These are phyloP conservation scores for Fusarium dlaminii DNA, from an alignment of 2,329 filamentous ascomycete species.

Conservation along the genomic window DNA sequence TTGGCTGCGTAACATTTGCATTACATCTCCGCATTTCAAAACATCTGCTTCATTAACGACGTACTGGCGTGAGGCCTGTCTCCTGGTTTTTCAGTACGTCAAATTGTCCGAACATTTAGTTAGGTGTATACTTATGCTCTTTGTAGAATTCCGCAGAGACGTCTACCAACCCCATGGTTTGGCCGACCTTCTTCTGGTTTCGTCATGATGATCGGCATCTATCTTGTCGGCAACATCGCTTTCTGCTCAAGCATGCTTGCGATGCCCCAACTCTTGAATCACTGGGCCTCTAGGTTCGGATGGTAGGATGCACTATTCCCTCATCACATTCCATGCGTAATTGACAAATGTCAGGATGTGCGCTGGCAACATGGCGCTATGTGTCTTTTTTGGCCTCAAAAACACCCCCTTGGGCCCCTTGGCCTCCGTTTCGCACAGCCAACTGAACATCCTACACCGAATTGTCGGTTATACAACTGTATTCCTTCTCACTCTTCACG, in stretches of 20 bases:
- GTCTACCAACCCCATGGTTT: neutral
- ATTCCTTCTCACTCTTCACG: slow-evolving; percentile 50
- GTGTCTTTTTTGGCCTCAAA: slow-evolving; percentile 57
- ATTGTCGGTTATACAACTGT: slow-evolving; percentile 56
- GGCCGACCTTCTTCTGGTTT: neutral
- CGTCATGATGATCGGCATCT: neutral
- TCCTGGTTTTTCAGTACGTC: neutral
- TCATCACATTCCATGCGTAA: fast-evolving
- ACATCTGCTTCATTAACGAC: fast-evolving
- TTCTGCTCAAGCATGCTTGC: neutral
- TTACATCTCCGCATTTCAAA: neutral
- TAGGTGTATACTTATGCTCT: fast-evolving
- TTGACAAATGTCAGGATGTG: slow-evolving; percentile 52
- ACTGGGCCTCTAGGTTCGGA: slow-evolving; percentile 33
- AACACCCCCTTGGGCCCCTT: slow-evolving; percentile 57
- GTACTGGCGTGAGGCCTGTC: neutral
- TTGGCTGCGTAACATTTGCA: neutral
- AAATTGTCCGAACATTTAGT: fast-evolving
- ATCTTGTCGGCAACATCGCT: neutral
- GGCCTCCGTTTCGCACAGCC: slow-evolving; percentile 49
- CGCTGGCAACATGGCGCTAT: slow-evolving; percentile 52
- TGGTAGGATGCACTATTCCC: slow-evolving; percentile 12
- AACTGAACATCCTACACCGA: slow-evolving; percentile 59
- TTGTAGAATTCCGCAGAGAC: neutral
- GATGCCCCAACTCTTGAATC: neutral